These are phyloP conservation scores for Pestalotiopsis sp. DNA, from an alignment of 2,329 filamentous ascomycete genomes.

Conservation along the genomic window DNA sequence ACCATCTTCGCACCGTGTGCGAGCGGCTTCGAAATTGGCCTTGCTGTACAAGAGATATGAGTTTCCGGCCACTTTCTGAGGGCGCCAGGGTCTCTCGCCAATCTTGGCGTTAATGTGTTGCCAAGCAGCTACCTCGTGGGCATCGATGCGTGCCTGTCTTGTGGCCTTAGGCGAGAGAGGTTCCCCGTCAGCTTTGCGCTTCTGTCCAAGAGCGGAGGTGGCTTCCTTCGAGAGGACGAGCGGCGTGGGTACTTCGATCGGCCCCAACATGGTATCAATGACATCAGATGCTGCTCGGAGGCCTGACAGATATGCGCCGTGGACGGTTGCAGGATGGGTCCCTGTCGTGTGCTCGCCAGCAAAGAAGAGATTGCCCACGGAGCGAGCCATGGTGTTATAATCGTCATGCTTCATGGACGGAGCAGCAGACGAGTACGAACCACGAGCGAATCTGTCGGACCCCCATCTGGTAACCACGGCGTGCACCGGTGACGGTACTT, in stretches of 20 bases:
- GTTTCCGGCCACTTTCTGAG: constrained; percentile 75
- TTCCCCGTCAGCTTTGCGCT: constrained; percentile 52
- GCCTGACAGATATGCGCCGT: constrained; percentile 93
- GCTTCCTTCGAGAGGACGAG: constrained; percentile 70
- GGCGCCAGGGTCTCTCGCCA: constrained; percentile 75
- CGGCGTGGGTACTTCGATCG: constrained; percentile 75
- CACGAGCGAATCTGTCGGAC: constrained; percentile 85
- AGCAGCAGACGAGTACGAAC: constrained; percentile 93
- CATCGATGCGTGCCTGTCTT: constrained; percentile 55
- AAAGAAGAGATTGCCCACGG: constrained; percentile 88
- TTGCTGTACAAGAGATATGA: constrained; percentile 91
- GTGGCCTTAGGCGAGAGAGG: constrained; percentile 45
- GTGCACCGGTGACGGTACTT: constrained; percentile 79
- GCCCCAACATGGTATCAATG: constrained; percentile 77
- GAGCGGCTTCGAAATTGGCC: constrained; percentile 67
- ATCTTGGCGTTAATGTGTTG: constrained; percentile 58
- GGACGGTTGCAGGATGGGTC: constrained; percentile 94
- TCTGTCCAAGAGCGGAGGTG: constrained; percentile 37
- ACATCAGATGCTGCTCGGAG: constrained; percentile 88
- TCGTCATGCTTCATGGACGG: constrained; percentile 81
- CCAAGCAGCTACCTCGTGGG: constrained; percentile 58
- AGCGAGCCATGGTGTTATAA: constrained; percentile 87
- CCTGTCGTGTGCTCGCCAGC: constrained; percentile 96
- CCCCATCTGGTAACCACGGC: constrained; percentile 92
- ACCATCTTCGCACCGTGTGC: constrained; percentile 64